These are phyloP conservation scores for Xylaria scruposa DNA, from an alignment of 495 filamentous ascomycete species.

Conservation along the genomic window DNA sequence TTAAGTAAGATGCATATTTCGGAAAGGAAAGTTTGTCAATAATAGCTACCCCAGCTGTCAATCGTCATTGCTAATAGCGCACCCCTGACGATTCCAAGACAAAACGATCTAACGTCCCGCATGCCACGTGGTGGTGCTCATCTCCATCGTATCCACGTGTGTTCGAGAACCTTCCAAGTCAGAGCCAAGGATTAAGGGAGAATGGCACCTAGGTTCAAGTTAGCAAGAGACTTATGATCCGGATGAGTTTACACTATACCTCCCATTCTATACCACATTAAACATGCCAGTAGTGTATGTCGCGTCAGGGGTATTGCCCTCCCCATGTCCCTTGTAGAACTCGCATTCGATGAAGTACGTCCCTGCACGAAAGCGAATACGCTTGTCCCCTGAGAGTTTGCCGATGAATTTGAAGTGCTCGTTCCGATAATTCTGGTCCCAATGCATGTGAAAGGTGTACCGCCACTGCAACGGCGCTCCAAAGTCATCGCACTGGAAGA, in stretches of 20 bases:
- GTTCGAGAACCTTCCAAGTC: background rate
- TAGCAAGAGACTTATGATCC: background rate
- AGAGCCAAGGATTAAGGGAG: background rate
- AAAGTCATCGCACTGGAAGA: background rate
- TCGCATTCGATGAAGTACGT: slow-evolving; percentile 1
- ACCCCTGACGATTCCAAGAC: background rate
- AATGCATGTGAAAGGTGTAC: slow-evolving; percentile 5
- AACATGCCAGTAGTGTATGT: slow-evolving; percentile 1
- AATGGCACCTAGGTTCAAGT: background rate
- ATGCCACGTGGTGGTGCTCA: slow-evolving; percentile 6
- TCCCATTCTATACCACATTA: background rate
- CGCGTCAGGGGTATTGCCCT: slow-evolving; percentile 1
- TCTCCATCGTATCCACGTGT: background rate
- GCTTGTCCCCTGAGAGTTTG: background rate
- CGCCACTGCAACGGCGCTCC: background rate
- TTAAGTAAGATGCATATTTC: background rate
- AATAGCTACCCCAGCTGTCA: background rate
- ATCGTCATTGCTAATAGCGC: no score
- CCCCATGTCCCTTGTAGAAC: slow-evolving; percentile 17
- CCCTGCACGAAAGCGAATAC: background rate
- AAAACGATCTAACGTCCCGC: background rate
- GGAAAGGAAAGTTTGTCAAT: background rate
- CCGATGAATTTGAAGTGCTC: slow-evolving; percentile 7
- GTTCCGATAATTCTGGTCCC: background rate
- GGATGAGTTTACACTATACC: background rate